phyloP scores from a whole-genome alignment of 495 filamentous ascomycete species.

The Hypoxylon perforatum region DNA sequence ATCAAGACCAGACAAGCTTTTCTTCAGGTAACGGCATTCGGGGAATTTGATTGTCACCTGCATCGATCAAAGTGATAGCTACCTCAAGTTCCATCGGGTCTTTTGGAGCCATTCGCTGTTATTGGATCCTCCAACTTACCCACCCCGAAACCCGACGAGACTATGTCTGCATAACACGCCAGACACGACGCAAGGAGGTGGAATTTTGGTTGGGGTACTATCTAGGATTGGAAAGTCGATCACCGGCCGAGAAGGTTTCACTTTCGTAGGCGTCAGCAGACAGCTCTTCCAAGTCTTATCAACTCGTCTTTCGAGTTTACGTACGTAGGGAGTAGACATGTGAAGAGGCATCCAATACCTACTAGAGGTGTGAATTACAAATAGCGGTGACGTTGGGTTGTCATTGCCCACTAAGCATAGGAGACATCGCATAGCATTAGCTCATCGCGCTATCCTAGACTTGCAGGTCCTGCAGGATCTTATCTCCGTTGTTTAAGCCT shows the following conservation, averaged over 20 bases:
- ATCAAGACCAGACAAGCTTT: not conserved
- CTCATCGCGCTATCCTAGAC: too few relatives aligned
- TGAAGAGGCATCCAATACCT: too few relatives aligned
- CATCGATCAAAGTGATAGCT: too few relatives aligned
- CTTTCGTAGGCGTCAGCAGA: not conserved
- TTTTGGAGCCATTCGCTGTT: conserved; percentile 23
- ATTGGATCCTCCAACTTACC: conserved; percentile 15
- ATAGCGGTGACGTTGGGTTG: not conserved
- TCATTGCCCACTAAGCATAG: not conserved
- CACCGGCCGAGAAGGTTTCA: not conserved
- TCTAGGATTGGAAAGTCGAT: conserved; percentile 31
- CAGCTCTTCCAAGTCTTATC: not conserved
- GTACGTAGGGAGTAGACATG: too few relatives aligned
- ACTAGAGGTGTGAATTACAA: not conserved
- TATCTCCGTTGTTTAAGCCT: conserved; percentile 15
- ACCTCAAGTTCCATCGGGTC: conserved; percentile 14
- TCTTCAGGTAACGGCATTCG: not conserved
- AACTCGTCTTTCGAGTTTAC: not conserved
- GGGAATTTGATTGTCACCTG: conserved; percentile 4
- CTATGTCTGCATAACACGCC: conserved; percentile 30
- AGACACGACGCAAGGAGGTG: conserved; percentile 35
- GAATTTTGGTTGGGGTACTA: conserved; percentile 4
- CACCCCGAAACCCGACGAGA: conserved; percentile 2
- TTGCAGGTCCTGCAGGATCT: too few relatives aligned
- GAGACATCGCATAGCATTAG: too few relatives aligned